Conservation (phyloP, 345 rosid species). For the Odontarrhena argentea region DNA sequence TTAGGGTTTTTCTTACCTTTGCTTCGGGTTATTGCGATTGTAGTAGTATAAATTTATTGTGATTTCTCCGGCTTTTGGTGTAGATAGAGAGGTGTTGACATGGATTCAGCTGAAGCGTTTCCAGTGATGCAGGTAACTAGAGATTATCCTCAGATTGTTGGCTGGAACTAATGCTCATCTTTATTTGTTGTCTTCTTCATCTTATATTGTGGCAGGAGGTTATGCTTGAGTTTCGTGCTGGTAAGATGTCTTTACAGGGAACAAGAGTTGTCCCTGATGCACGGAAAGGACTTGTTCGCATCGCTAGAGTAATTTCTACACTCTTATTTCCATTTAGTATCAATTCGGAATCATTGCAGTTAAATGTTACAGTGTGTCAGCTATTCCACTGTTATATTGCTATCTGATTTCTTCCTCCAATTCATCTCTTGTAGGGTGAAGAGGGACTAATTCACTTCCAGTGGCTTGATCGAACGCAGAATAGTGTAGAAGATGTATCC, state of each 20-base stretch:
- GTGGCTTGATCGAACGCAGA: constrained; percentile 84
- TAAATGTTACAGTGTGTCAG: background rate
- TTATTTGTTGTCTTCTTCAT: background rate
- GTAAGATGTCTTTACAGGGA: constrained; percentile 85
- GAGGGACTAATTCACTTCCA: constrained; percentile 91
- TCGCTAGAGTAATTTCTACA: constrained; percentile 57
- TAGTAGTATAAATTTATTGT: too few species aligned
- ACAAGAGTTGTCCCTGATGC: constrained; percentile 82
- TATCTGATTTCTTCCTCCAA: constrained; percentile 8
- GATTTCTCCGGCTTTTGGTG: too few species aligned
- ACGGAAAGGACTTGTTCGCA: constrained; percentile 88
- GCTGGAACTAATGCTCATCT: background rate
- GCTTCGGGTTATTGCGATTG: too few species aligned
- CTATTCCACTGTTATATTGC: too few species aligned
- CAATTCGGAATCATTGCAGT: background rate
- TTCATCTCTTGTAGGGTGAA: constrained; percentile 57
- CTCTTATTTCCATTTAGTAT: constrained; percentile 4
- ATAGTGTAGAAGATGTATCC: constrained; percentile 91
- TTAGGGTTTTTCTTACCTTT: too few species aligned
- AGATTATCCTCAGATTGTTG: constrained; percentile 10
- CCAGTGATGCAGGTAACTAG: constrained; percentile 36
- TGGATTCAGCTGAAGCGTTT: constrained; percentile 28
- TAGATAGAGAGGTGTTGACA: constrained; percentile 9
- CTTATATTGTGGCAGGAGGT: constrained; percentile 51
- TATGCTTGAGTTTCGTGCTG: constrained; percentile 96